Conservation (phyloP, 2,329 filamentous ascomycete genomes). For the Zarea fungicola region DNA sequence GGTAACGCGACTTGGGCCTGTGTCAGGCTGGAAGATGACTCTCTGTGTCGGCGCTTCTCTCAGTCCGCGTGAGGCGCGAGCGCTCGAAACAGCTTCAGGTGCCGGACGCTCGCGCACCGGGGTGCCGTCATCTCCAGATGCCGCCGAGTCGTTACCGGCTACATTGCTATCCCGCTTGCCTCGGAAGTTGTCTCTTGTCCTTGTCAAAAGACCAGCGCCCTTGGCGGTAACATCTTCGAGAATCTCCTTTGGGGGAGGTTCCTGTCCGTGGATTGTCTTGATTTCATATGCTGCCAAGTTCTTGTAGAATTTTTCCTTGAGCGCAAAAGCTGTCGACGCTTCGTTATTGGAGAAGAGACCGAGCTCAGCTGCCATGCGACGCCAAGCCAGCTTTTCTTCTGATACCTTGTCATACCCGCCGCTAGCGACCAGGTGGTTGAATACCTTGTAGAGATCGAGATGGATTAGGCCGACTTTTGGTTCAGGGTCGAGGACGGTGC, state of each 20-base stretch:
- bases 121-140: constrained; percentile 55
- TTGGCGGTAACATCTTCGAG: constrained; percentile 84
- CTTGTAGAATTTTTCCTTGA: constrained; percentile 88
- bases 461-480: constrained; percentile 74
- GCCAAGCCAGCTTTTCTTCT: constrained; percentile 81
- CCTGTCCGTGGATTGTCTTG: constrained; percentile 67
- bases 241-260: constrained; percentile 83
- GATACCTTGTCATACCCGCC: constrained; percentile 85
- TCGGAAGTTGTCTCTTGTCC: constrained; percentile 72
- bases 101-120: constrained; percentile 49
- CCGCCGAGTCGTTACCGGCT: constrained; percentile 51
- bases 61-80: constrained; percentile 58
- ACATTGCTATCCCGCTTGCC: constrained; percentile 43
- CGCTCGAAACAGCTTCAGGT: constrained; percentile 48
- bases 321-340: constrained; percentile 75
- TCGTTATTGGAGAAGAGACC: constrained; percentile 70
- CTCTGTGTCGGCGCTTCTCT: constrained; percentile 81
- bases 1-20: constrained; percentile 57
- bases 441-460: constrained; percentile 73
- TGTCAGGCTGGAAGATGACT: constrained; percentile 80
- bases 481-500: constrained; percentile 72
- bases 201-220: constrained; percentile 70
- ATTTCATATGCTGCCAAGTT: constrained; percentile 87
- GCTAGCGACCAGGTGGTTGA: constrained; percentile 67
- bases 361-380: constrained; percentile 70